Conservation (phyloP, 352 stramenopile species). For the Pythium insidiosum region DNA sequence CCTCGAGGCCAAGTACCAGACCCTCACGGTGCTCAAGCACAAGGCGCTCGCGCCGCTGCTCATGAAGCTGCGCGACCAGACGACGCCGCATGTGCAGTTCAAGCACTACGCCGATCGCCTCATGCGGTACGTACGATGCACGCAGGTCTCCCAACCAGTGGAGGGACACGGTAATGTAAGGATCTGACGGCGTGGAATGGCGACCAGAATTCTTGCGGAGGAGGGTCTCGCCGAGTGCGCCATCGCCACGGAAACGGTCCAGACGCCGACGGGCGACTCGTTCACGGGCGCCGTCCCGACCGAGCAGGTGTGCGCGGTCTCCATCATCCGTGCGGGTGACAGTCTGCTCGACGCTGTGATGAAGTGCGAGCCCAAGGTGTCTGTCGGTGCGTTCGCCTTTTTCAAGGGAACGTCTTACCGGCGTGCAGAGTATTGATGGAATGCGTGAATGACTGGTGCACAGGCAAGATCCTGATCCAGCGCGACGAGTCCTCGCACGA, state of each 20-base stretch:
- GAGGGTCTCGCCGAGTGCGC: constrained; percentile 64
- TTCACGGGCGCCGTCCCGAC: constrained; percentile 42
- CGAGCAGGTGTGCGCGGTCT: constrained; percentile 85
- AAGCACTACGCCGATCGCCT: constrained; percentile 76
- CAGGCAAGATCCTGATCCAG: constrained; percentile 97
- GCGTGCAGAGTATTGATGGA: background rate
- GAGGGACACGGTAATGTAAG: no score
- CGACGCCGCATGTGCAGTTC: constrained; percentile 60
- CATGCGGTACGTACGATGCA: constrained; percentile 38
- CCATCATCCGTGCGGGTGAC: constrained; percentile 91
- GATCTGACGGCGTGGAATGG: background rate
- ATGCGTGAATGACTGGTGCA: background rate
- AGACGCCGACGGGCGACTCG: constrained; percentile 61
- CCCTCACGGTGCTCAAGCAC: constrained; percentile 59
- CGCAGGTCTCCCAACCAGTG: no score
- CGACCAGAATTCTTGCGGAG: constrained; percentile 51
- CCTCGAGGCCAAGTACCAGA: constrained; percentile 54
- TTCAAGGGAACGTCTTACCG: background rate
- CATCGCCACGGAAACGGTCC: constrained; percentile 37
- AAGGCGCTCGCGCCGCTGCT: constrained; percentile 51
- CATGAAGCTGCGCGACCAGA: constrained; percentile 66
- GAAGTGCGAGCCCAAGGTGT: constrained; percentile 70
- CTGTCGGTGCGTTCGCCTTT: constrained; percentile 41
- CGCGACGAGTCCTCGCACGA: constrained; percentile 86
- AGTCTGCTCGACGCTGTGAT: constrained; percentile 88